phyloP scores from a whole-genome alignment of 331 rosid species.

The Saraca asoca region DNA sequence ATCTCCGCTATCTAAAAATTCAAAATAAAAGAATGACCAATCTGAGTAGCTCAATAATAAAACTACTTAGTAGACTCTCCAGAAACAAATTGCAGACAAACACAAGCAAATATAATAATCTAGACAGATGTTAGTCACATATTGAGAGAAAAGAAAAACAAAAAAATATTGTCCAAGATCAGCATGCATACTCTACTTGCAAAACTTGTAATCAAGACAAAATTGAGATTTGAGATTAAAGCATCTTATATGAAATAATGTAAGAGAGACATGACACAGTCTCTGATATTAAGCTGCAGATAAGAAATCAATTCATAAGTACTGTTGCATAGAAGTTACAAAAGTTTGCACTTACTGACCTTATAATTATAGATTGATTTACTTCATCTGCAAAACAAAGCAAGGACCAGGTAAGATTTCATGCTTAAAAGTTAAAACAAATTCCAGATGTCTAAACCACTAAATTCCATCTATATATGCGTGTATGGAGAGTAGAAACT shows the following conservation, averaged over 20 bases:
- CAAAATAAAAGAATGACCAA: conserved; percentile 8
- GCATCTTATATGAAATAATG: conserved; percentile 2
- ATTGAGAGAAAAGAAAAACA: neutral
- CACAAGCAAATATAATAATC: neutral
- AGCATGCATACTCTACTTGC: conserved; percentile 5
- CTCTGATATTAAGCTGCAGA: conserved; percentile 12
- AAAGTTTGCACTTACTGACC: conserved; percentile 55
- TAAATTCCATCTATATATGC: conserved; percentile 24
- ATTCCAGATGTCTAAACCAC: conserved; percentile 23
- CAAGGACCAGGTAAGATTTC: conserved; percentile 30
- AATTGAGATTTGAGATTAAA: conserved; percentile 15
- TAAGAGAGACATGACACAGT: conserved; percentile 9
- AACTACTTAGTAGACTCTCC: neutral
- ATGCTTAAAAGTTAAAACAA: conserved; percentile 37
- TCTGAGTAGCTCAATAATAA: neutral
- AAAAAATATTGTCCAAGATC: neutral
- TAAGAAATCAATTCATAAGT: neutral
- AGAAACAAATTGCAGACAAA: conserved; percentile 17
- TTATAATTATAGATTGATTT: conserved; percentile 93
- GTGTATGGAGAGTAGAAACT: conserved; percentile 28
- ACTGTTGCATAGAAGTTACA: conserved; percentile 2
- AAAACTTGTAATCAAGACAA: conserved; percentile 8
- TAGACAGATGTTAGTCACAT: conserved; percentile 1
- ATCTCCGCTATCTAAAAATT: neutral
- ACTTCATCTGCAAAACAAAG: conserved; percentile 81